A percentile compares a stretch with the other conserved stretches of the same genome.
phyloP scores from a whole-genome alignment of 1,139 yeast species.

The Suzukiozyma palmioleophila region DNA sequence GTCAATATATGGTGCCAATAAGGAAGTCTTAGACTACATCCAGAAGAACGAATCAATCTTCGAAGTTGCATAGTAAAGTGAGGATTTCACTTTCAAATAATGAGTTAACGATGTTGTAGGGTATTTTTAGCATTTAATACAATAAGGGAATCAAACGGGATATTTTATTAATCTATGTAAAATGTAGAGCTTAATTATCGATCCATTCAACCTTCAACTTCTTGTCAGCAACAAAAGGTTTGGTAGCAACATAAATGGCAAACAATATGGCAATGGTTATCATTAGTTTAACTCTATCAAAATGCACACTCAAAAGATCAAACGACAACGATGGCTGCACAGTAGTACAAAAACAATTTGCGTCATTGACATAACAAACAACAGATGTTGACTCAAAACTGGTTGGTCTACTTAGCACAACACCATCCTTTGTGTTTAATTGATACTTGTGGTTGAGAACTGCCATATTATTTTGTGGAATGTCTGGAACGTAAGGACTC shows the following conservation, averaged over 20 bases:
- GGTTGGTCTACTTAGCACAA: slow-evolving; percentile 56
- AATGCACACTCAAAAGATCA: slow-evolving; percentile 65
- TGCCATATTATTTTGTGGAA: slow-evolving; percentile 44
- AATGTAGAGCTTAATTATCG: slow-evolving; percentile 11
- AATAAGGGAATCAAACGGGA: not conserved
- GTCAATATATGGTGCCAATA: not conserved
- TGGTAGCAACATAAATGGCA: slow-evolving; percentile 38
- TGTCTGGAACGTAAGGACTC: slow-evolving; percentile 61
- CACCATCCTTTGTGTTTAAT: slow-evolving; percentile 31
- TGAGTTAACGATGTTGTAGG: not conserved
- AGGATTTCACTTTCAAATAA: not conserved
- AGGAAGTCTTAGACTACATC: not conserved
- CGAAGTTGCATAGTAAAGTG: slow-evolving; percentile 1
- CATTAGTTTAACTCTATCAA: slow-evolving; percentile 63
- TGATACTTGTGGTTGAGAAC: slow-evolving; percentile 34
- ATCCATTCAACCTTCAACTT: slow-evolving; percentile 38
- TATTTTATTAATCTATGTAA: not conserved
- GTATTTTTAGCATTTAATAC: not conserved
- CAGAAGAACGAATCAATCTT: slow-evolving; percentile 2
- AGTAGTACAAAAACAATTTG: slow-evolving; percentile 71
- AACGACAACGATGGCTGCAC: slow-evolving; percentile 81
- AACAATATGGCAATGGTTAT: slow-evolving; percentile 55
- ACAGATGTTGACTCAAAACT: slow-evolving; percentile 77
- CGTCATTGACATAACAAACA: slow-evolving; percentile 58
- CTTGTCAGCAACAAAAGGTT: slow-evolving; percentile 57